phyloP scores from a whole-genome alignment of 352 stramenopile species.

The Phytophthora macrochlamydospora region DNA sequence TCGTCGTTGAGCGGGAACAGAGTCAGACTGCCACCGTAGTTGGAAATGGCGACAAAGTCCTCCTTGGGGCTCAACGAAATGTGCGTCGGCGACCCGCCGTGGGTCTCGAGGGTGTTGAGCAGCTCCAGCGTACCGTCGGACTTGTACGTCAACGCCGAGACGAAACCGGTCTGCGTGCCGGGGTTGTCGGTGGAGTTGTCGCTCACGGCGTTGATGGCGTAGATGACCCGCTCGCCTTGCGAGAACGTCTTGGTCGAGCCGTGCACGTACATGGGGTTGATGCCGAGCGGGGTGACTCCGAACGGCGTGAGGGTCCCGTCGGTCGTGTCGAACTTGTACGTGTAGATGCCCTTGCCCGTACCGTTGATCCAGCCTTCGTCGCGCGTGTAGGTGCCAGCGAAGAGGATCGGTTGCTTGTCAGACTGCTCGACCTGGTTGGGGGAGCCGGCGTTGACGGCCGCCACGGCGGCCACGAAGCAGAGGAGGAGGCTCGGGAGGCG shows the following conservation, averaged over 20 bases:
- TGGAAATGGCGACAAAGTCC: conserved; percentile 62
- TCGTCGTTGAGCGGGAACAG: conserved; percentile 58
- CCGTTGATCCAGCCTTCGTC: conserved; percentile 76
- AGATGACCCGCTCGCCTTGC: conserved; percentile 37
- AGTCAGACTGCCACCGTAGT: conserved; percentile 66
- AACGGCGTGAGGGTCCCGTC: conserved; percentile 45
- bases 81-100: conserved; percentile 50
- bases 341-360: conserved; percentile 66
- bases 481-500: conserved; percentile 26
- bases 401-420: conserved; percentile 38
- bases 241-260: conserved; percentile 35
- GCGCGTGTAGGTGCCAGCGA: conserved; percentile 64
- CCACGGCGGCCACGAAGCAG: conserved; percentile 21
- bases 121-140: conserved; percentile 42
- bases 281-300: conserved; percentile 49
- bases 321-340: conserved; percentile 53
- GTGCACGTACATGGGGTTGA: conserved; percentile 77
- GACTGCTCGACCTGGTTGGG: conserved; percentile 17
- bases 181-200: conserved; percentile 34
- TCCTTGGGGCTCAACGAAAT: conserved; percentile 53
- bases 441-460: conserved; percentile 18
- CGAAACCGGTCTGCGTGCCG: conserved; percentile 48
- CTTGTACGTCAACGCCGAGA: conserved; percentile 49
- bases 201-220: conserved; percentile 62
- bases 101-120: conserved; percentile 57